Evolutionary conservation across 306 rosid genomes (phyloP).

Genomic region (Medicago ruthenica): DNA sequence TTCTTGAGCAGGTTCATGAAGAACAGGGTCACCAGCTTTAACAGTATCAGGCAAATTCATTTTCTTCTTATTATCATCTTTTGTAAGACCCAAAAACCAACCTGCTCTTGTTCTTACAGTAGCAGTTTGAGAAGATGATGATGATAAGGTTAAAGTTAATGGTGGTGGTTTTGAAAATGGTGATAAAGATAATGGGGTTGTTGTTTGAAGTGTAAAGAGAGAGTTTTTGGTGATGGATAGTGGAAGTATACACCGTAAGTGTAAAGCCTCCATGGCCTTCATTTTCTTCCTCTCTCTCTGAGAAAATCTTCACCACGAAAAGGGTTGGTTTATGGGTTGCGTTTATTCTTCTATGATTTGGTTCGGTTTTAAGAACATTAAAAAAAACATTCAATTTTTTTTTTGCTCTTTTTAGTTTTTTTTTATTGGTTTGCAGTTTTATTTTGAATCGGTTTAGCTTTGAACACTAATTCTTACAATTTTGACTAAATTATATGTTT

Average conservation of each 20-base stretch:
- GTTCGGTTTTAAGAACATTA: no score
- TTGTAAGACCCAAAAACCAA: conserved; percentile 78
- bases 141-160: conserved; percentile 40
- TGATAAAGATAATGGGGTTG: conserved; percentile 43
- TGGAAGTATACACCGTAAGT: conserved; percentile 34
- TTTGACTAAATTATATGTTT: no score
- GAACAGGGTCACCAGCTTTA: conserved; percentile 95
- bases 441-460: no score
- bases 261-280: conserved; percentile 58
- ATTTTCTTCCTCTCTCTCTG: neutral
- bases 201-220: conserved; percentile 14
- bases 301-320: neutral
- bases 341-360: no score
- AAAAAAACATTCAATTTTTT: no score
- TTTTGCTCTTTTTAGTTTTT: no score
- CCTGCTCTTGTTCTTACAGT: conserved; percentile 66
- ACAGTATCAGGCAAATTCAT: conserved; percentile 63
- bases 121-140: conserved; percentile 49
- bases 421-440: no score
- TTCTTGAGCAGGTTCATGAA: conserved; percentile 81
- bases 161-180: conserved; percentile 31
- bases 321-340: neutral
- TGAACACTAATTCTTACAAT: no score
- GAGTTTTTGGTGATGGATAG: conserved; percentile 36
- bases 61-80: conserved; percentile 58